Evolutionary conservation across 495 filamentous ascomycete genomes (phyloP).

Genomic region (Neurospora sp.): DNA sequence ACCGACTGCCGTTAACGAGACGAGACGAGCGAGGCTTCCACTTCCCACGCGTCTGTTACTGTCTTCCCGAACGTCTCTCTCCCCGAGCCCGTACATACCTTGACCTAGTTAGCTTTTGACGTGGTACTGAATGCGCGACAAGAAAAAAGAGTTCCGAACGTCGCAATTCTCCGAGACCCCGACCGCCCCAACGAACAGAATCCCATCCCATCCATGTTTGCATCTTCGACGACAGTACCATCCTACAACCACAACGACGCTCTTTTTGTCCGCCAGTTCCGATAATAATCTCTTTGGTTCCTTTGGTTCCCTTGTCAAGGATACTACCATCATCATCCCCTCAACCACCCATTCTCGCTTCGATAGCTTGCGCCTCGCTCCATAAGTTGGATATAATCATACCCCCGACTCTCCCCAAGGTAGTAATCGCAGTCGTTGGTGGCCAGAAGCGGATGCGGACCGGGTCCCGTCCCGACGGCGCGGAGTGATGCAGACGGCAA

Average conservation of each 20-base stretch:
- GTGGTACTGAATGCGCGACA: neutral
- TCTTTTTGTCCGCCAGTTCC: neutral
- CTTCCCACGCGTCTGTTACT: neutral
- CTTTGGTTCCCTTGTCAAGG: neutral
- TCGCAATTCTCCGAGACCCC: neutral
- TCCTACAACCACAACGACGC: neutral
- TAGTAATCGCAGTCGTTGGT: neutral
- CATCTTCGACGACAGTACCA: neutral
- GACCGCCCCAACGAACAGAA: neutral
- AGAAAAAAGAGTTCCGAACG: neutral
- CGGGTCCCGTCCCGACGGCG: slow-evolving; percentile 11
- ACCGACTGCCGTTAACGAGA: neutral
- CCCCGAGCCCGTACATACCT: neutral
- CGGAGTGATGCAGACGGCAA: slow-evolving; percentile 48
- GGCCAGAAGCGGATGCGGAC: slow-evolving; percentile 15
- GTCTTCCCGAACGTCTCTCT: neutral
- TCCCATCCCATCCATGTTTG: neutral
- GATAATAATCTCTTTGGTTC: neutral
- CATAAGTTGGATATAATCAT: neutral
- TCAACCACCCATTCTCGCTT: neutral
- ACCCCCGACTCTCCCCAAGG: neutral
- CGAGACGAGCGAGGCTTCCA: neutral
- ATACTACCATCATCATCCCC: neutral
- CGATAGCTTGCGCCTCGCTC: neutral
- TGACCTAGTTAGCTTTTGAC: neutral